phyloP scores from a whole-genome alignment of 2,329 filamentous ascomycete species.

The Neopestalotiopsis clavispora region DNA sequence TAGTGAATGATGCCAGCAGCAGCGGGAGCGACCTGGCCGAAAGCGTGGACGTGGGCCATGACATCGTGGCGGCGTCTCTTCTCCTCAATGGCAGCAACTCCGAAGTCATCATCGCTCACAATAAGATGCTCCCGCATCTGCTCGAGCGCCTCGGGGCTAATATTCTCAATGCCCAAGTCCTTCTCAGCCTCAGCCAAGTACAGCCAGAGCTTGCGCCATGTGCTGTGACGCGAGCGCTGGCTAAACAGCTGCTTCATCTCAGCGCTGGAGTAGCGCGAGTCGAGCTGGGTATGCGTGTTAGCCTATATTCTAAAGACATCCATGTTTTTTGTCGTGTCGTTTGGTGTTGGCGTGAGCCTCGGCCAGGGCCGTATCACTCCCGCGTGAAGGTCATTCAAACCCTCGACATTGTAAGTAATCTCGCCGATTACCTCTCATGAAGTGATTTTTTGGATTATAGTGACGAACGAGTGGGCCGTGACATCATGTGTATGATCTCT shows the following conservation, averaged over 20 bases:
- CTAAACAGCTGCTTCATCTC: slow-evolving; percentile 85
- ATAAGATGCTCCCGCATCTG: slow-evolving; percentile 76
- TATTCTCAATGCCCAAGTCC: slow-evolving; percentile 75
- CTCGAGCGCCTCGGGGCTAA: slow-evolving; percentile 75
- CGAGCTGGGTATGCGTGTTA: slow-evolving; percentile 10
- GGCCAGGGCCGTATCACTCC: background rate
- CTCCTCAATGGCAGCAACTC: slow-evolving; percentile 77
- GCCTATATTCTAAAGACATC: background rate
- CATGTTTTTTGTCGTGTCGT: background rate
- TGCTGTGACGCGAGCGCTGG: slow-evolving; percentile 73
- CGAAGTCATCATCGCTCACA: slow-evolving; percentile 81
- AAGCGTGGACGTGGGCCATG: slow-evolving; percentile 77
- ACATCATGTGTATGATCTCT: background rate
- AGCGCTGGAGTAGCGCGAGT: slow-evolving; percentile 22
- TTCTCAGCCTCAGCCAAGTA: slow-evolving; percentile 82
- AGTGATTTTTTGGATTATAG: background rate
- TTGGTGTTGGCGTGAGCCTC: background rate
- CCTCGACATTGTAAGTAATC: background rate
- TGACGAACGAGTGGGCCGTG: background rate
- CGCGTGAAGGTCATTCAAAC: background rate
- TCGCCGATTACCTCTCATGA: background rate
- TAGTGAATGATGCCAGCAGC: slow-evolving; percentile 80
- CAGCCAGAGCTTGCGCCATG: slow-evolving; percentile 86
- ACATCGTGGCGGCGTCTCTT: slow-evolving; percentile 67
- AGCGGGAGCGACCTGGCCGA: slow-evolving; percentile 57